These are phyloP conservation scores for Tolypocladium pustulatum DNA, from an alignment of 2,329 filamentous ascomycete species.

Conservation along the genomic window DNA sequence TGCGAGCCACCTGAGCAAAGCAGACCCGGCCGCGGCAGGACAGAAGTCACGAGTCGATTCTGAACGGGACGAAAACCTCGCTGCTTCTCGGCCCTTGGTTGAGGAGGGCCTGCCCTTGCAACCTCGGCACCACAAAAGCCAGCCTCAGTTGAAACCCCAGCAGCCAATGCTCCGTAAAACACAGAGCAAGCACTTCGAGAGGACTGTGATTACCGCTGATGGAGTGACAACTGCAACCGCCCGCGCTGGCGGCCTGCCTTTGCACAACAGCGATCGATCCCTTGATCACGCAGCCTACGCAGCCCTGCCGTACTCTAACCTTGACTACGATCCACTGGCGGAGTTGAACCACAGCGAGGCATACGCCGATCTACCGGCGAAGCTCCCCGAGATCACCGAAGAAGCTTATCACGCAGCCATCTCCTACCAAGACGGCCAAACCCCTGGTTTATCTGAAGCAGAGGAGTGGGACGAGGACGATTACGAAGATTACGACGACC, in stretches of 20 bases:
- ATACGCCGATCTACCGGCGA: slow-evolving; percentile 12
- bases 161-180: slow-evolving; percentile 30
- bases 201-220: slow-evolving; percentile 7
- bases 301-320: slow-evolving; percentile 14
- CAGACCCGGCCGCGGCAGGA: slow-evolving; percentile 9
- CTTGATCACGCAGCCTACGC: slow-evolving; percentile 14
- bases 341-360: slow-evolving; percentile 13
- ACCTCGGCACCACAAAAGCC: slow-evolving; percentile 42
- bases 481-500: slow-evolving; percentile 54
- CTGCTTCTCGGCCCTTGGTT: slow-evolving; percentile 3
- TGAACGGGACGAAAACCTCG: slow-evolving; percentile 1
- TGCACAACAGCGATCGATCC: slow-evolving; percentile 7
- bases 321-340: slow-evolving; percentile 13
- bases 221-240: background rate
- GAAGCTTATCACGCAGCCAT: slow-evolving; percentile 14
- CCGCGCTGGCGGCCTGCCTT: slow-evolving; percentile 6
- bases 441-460: slow-evolving; percentile 24
- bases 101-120: slow-evolving; percentile 19
- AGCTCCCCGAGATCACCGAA: slow-evolving; percentile 20
- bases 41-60: slow-evolving; percentile 5
- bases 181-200: slow-evolving; percentile 31
- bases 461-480: slow-evolving; percentile 75
- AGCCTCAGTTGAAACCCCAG: slow-evolving; percentile 38
- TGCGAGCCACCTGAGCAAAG: slow-evolving; percentile 5
- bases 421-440: slow-evolving; percentile 12